Evolutionary conservation across 2,329 filamentous ascomycete genomes (phyloP).

Genomic region (Aspergillus sp.): DNA sequence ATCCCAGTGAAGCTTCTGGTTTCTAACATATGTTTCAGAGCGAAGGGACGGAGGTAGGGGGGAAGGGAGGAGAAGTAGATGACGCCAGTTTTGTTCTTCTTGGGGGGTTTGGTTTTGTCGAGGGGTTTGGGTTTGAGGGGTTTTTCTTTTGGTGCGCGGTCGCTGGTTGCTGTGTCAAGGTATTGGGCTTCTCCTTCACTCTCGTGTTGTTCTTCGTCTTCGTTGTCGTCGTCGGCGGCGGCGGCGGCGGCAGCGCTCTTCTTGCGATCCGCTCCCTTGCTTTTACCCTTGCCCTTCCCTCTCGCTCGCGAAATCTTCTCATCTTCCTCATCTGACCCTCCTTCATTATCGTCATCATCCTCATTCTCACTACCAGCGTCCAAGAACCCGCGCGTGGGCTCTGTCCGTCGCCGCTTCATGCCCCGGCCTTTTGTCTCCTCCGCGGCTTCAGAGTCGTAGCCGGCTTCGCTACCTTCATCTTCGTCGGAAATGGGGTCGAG

Average conservation of each 20-base stretch:
- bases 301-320: constrained; percentile 5
- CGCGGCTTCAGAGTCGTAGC: constrained; percentile 41
- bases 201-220: constrained; percentile 1
- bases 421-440: constrained; percentile 34
- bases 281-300: constrained; percentile 11
- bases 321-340: constrained; percentile 9
- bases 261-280: constrained; percentile 5
- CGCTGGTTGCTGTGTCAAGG: constrained; percentile 1
- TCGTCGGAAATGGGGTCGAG: constrained; percentile 33
- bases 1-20: constrained; percentile 38
- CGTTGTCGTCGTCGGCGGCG: constrained; percentile 9
- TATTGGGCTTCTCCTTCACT: constrained; percentile 8
- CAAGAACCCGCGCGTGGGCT: constrained; percentile 15
- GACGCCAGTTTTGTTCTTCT: constrained; percentile 35
- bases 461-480: constrained; percentile 32
- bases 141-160: constrained; percentile 2
- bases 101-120: constrained; percentile 14
- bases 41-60: constrained; percentile 43
- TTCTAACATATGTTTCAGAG: constrained; percentile 36
- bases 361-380: constrained; percentile 36
- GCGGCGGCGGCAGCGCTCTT: constrained; percentile 9
- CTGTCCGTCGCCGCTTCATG: constrained; percentile 27
- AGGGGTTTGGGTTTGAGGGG: constrained; percentile 9
- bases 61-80: constrained; percentile 41
- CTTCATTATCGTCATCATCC: constrained; percentile 31